Evolutionary conservation across 1,284 basidiomycete species (phyloP).

Genomic region (Trichosporon inkin): DNA sequence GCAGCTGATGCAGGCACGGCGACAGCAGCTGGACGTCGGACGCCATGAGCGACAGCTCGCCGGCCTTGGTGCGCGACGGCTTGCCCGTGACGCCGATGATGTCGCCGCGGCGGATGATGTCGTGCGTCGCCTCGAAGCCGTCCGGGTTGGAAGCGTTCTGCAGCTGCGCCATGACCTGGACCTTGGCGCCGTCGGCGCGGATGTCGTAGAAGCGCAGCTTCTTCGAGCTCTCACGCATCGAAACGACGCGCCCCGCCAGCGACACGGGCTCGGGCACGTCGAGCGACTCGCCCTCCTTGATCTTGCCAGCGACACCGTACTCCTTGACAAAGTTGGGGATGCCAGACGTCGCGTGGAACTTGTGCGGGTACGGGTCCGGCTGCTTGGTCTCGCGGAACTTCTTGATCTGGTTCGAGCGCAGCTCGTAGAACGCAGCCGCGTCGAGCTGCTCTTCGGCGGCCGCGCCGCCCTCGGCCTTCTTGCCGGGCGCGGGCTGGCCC

Average conservation of each 20-base stretch:
- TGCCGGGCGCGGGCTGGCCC: conserved; percentile 37
- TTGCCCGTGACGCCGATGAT: conserved; percentile 88
- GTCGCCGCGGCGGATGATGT: conserved; percentile 89
- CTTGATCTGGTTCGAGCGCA: conserved; percentile 81
- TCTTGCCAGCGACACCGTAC: conserved; percentile 70
- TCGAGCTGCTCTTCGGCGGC: conserved; percentile 49
- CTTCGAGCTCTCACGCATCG: conserved; percentile 73
- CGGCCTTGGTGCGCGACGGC: conserved; percentile 90
- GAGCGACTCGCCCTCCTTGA: conserved; percentile 51
- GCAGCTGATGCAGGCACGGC: conserved; percentile 93
- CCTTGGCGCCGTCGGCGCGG: conserved; percentile 84
- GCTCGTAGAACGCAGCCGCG: conserved; percentile 82
- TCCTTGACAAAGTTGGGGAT: conserved; percentile 70
- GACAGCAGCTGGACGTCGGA: conserved; percentile 81
- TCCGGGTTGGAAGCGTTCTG: conserved; percentile 67
- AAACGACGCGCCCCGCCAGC: conserved; percentile 87
- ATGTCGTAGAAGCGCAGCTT: conserved; percentile 96
- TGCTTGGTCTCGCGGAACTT: conserved; percentile 77
- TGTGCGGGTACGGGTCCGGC: conserved; percentile 98
- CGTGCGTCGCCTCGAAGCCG: conserved; percentile 70
- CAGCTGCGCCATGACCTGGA: conserved; percentile 90
- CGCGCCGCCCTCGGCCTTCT: conserved; percentile 49
- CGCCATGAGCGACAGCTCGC: conserved; percentile 88
- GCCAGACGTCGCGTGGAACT: conserved; percentile 87
- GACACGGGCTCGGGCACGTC: conserved; percentile 48